Conservation (phyloP, 73 alveolate species). For the Diophrys sp. region DNA sequence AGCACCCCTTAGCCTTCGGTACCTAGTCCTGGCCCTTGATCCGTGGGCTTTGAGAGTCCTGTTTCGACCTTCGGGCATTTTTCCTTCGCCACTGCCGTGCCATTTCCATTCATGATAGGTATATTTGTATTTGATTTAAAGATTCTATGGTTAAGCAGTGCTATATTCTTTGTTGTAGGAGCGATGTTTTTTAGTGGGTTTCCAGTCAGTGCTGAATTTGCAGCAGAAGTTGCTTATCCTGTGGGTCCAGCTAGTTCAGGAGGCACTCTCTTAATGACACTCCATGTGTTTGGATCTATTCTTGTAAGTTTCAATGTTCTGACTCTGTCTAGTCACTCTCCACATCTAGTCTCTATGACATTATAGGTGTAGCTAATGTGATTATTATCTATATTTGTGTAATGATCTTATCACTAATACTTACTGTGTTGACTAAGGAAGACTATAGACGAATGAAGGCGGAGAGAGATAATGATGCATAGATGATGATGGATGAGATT, state of each 20-base stretch:
- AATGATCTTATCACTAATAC: neutral
- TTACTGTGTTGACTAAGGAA: neutral
- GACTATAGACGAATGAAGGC: neutral
- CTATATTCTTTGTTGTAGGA: conserved; percentile 11
- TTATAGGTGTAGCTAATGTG: neutral
- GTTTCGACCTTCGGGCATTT: too few species aligned
- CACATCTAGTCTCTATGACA: neutral
- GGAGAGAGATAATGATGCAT: neutral
- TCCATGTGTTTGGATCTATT: neutral
- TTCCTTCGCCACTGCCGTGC: too few species aligned
- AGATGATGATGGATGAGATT: too few species aligned
- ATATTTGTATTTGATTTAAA: neutral
- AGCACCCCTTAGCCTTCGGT: too few species aligned
- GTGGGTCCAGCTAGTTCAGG: conserved; percentile 27
- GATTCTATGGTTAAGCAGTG: neutral
- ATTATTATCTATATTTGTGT: too few species aligned
- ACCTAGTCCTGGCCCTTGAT: too few species aligned
- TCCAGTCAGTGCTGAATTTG: conserved; percentile 22
- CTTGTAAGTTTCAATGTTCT: too few species aligned
- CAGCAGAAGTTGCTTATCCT: conserved; percentile 33
- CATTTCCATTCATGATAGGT: neutral
- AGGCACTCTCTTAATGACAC: conserved; percentile 5
- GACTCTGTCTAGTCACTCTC: too few species aligned
- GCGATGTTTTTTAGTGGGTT: neutral
- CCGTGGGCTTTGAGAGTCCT: too few species aligned